Base-by-base conservation (phyloP, 441 rosid genomes). In the Geranium incanum region DNA sequence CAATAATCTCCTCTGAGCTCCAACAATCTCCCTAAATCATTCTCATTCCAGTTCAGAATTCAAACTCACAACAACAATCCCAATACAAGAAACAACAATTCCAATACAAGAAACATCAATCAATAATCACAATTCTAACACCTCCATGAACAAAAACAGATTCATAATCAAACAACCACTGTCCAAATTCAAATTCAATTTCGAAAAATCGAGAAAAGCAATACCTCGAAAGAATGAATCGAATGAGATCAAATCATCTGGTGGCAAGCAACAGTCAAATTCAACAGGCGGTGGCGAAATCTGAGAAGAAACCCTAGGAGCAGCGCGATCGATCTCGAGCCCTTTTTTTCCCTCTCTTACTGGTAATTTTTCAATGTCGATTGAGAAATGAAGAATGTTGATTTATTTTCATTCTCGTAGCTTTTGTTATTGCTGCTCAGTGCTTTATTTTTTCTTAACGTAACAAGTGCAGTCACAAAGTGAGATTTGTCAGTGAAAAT, bases 1-100 rank as follows among this genome's bases (percentile, higher is more conserved):
- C 1, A 0, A 59, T 16, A 18, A 18, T 18, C 64, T 37, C 37
- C 57, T 50, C 37, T 13, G 37, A 62, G 16, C 77, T 7, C 36
- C 72, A 63, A 60, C 4, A 66, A 74, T 52, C 38, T 18, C 12
- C 63, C 63, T 57, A 57, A 16, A n/a, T 19, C 64, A 59, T 12
- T 28, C 64, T 6, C 11, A 48, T 9, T 48, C 15, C 55, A 48
- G 4, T 48, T 48, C 55, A 45, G 13, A 1, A 28, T 45, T 45
- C 52, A 48, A 6, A 9, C 11, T 48, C n/a, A 48, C 11, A 48
- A 28, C 52, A 13, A 45, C 52, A 13, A 45, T 45, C 8, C 13
- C 52, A 45, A 45, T 11, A 45, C 52, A 45, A 45, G 33, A 18
- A 18, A 59, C 3, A 12, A 13, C 52, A 13, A 45, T 45, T 45